Percentiles rank a stretch among this genome's conserved stretches.
Evolutionary conservation across 2,329 filamentous ascomycete genomes (phyloP).

Genomic region (Hypocrella siamensis): DNA sequence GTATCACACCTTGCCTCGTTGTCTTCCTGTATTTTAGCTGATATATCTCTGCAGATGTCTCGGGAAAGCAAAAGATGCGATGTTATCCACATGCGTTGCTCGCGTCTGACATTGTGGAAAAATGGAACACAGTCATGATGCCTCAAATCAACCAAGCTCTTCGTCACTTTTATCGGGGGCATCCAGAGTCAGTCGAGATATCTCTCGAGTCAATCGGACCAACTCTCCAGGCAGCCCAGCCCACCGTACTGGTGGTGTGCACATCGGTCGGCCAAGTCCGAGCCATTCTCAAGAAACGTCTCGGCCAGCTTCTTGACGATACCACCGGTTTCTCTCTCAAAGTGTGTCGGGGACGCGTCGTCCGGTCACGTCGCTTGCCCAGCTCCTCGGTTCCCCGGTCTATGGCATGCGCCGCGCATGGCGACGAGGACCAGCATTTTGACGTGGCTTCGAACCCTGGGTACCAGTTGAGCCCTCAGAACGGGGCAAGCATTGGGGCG

Average conservation of each 20-base stretch:
- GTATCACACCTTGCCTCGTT: too few relatives aligned
- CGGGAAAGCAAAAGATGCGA: constrained; percentile 26
- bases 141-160: constrained; percentile 59
- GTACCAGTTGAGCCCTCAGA: constrained; percentile 64
- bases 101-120: constrained; percentile 45
- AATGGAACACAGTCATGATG: constrained; percentile 58
- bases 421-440: constrained; percentile 22
- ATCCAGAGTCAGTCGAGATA: constrained; percentile 64
- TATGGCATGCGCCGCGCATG: constrained; percentile 15
- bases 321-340: constrained; percentile 48
- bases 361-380: constrained; percentile 38
- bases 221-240: constrained; percentile 46
- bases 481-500: constrained; percentile 85
- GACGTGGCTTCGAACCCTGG: constrained; percentile 47
- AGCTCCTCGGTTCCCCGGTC: constrained; percentile 14
- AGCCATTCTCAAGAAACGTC: constrained; percentile 51
- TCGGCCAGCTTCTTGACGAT: constrained; percentile 49
- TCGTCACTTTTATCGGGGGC: constrained; percentile 54
- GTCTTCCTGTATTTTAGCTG: too few relatives aligned
- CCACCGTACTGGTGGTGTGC: constrained; percentile 65
- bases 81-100: constrained; percentile 45
- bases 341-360: constrained; percentile 53
- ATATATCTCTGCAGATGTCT: constrained; percentile 8
- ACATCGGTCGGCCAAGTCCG: constrained; percentile 60
- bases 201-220: constrained; percentile 62